Base-by-base conservation (phyloP, 768 basidiomycete species). In the Suillus luteus region DNA sequence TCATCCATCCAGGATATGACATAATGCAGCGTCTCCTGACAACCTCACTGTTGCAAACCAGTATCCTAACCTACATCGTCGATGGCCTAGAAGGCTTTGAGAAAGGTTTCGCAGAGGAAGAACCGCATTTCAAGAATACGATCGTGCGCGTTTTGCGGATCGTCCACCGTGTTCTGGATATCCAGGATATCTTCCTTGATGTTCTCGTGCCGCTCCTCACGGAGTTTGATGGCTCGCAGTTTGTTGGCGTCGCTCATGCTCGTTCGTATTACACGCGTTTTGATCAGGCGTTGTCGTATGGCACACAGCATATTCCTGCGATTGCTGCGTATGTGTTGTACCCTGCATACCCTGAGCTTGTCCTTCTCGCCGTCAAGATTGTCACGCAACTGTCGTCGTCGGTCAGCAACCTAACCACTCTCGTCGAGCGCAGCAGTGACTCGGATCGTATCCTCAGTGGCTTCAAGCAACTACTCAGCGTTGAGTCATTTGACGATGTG, bases 181-280 rank as follows among this genome's bases (percentile, higher is more conserved):
- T 94, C 33, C 95, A 99, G 71, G 88, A 91, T 58, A 84, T 94
- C 62, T 97, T 96, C 80, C 81, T 95, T 48, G 95, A 98, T 61
- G 88, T 95, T 27, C 84, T 96, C 57, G 78, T 96, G 3, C 93
- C 94, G 2, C 77, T 90, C 24, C 83, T 96, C 9, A 79, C 85
- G 22, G 89, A 93, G 61, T 80, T 87, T 63, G 85, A 86, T 65
- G 84, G 83, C 64, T 73, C 83, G 0, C 73, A 83, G 0, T 71
- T 88, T 54, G 76, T 86, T 31, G 86, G 86, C 35, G 81, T 78
- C 9, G 74, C 85, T 17, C 84, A 86, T 65, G 79, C 89, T 1
- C 83, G 87, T 11, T 90, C 89, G 3, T 89, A 84, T 71, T 92
- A 89, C 78, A 86, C 84, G 22, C 80, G 84, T 63, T 84, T 95